Evolutionary conservation across 2,329 filamentous ascomycete species (phyloP), one percentile per base, ranked within the genome.

Genomic region (Annulohypoxylon truncatum): DNA sequence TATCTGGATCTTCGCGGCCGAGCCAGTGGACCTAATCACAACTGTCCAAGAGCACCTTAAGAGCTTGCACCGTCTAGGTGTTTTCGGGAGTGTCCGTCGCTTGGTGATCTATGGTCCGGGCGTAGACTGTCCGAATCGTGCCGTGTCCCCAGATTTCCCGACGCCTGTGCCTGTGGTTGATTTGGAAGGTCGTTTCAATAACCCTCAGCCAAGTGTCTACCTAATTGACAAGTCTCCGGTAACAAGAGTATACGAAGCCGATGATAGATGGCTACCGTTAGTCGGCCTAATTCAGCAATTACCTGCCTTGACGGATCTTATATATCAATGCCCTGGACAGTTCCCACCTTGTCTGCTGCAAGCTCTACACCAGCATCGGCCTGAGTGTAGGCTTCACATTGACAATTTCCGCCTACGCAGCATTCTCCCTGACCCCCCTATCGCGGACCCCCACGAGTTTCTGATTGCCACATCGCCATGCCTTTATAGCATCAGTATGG

Each of bases 311-410:
- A 5, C 18, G n/a, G 53, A 63, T 18, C 53, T 63, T 13, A 26
- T 51, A 42, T 63, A 44, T 29, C 26, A 52, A 29, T 24, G 60
- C 15, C 15, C 33, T n/a, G n/a, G 7, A 4, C 60, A 58, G 10
- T 38, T 63, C 10, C 60, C 60, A 5, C 47, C 46, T 15, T 53
- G 53, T 51, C 10, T 63, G 2, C 29, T 57, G 9, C 12, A 58
- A 15, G 40, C 33, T 15, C 22, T 63, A 31, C 46, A 57, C 18
- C 18, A 58, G n/a, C 22, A 52, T n/a, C 35, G n/a, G 4, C 59
- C 59, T 26, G 18, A 9, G 13, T 62, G 59, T 52, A 56, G 60
- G 29, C 53, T 63, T 20, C 60, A 63, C 20, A 26, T 63, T 13
- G 46, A 63, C 26, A 9, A 42, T 10, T 63, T 63, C 40, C 7